Conservation (phyloP, 768 basidiomycete genomes). For the Pholiota microspora region DNA sequence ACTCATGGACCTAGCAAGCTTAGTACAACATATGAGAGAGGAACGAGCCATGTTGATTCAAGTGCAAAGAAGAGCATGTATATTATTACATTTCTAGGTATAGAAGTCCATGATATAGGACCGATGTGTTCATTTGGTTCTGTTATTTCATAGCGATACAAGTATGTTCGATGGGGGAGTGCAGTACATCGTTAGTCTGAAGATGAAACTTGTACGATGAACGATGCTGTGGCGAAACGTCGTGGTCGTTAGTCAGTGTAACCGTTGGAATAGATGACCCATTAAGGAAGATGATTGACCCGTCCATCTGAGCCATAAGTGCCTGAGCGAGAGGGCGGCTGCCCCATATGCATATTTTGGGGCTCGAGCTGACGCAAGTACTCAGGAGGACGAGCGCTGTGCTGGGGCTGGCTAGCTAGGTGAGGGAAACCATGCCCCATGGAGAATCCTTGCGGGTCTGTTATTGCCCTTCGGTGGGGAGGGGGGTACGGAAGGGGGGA, state of each 20-base stretch:
- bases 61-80: constrained; percentile 10
- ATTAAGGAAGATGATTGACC: constrained; percentile 45
- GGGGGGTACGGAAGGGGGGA: constrained; percentile 39
- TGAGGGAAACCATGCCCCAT: constrained; percentile 47
- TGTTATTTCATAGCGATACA: constrained; percentile 27
- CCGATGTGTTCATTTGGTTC: constrained; percentile 5
- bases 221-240: background rate
- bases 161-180: constrained; percentile 13
- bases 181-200: constrained; percentile 17
- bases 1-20: background rate
- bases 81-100: constrained; percentile 30
- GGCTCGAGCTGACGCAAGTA: constrained; percentile 36
- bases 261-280: constrained; percentile 8
- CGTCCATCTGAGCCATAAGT: constrained; percentile 45
- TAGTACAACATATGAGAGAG: background rate
- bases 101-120: constrained; percentile 20
- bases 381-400: constrained; percentile 41
- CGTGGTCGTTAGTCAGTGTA: background rate
- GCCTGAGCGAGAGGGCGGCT: constrained; percentile 27
- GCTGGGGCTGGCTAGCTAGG: constrained; percentile 41
- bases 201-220: background rate
- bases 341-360: constrained; percentile 25
- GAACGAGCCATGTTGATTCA: background rate
- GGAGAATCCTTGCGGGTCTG: constrained; percentile 54
- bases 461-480: constrained; percentile 55